These are phyloP conservation scores for Fusarium pseudoanthophilum DNA, from an alignment of 2,329 filamentous ascomycete species.

Conservation along the genomic window DNA sequence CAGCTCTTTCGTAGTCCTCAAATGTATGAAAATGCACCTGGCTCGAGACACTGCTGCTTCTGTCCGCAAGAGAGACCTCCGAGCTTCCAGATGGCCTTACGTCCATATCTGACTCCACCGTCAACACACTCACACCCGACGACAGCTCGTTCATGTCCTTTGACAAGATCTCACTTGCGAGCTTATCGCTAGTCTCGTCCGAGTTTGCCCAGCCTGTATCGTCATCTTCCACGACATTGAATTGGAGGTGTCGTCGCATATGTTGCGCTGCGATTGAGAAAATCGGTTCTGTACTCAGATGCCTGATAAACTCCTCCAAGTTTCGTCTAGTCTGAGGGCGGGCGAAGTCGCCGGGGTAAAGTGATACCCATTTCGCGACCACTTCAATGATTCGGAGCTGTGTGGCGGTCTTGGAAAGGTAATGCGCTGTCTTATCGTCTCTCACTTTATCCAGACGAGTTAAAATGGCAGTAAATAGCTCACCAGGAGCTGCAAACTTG, in stretches of 20 bases:
- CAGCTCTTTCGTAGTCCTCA: conserved; percentile 85
- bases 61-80: conserved; percentile 54
- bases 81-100: conserved; percentile 60
- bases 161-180: conserved; percentile 49
- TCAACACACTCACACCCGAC: conserved; percentile 59
- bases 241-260: conserved; percentile 81
- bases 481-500: conserved; percentile 86
- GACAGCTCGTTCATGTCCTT: conserved; percentile 55
- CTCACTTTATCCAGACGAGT: conserved; percentile 77
- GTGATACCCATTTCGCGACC: conserved; percentile 86
- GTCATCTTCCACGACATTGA: conserved; percentile 82
- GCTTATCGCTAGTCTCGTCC: conserved; percentile 64
- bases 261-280: conserved; percentile 88
- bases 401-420: conserved; percentile 80
- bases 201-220: conserved; percentile 92
- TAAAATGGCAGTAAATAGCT: conserved; percentile 82
- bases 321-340: conserved; percentile 76
- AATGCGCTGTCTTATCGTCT: conserved; percentile 72
- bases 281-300: conserved; percentile 80
- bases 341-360: conserved; percentile 94
- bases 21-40: conserved; percentile 71
- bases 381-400: conserved; percentile 87
- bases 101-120: conserved; percentile 59
- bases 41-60: conserved; percentile 53
- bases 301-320: conserved; percentile 78